Percentiles rank a stretch among this genome's conserved stretches.
These are phyloP conservation scores for Zasmidium cellare DNA, from an alignment of 2,329 filamentous ascomycete genomes.

Conservation along the genomic window DNA sequence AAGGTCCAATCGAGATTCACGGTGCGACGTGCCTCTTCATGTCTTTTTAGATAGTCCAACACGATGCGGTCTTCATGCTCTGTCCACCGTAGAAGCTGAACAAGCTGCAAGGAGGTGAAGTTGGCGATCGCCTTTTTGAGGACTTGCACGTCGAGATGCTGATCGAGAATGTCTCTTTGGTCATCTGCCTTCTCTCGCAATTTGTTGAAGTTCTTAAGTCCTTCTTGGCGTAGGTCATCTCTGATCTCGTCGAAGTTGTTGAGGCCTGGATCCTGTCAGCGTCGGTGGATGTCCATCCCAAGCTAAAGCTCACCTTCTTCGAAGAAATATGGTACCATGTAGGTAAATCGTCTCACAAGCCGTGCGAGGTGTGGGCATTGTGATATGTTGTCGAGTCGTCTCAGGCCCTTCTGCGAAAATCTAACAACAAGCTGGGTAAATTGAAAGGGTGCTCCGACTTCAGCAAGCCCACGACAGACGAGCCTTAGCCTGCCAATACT, in stretches of 20 bases:
- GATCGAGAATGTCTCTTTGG: conserved; percentile 52
- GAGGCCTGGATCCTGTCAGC: conserved; percentile 10
- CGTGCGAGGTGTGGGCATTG: conserved; percentile 51
- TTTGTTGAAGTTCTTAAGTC: conserved; percentile 30
- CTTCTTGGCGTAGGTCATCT: conserved; percentile 17
- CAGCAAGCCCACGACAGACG: conserved; percentile 48
- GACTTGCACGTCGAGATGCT: conserved; percentile 52
- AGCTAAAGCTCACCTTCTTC: conserved; percentile 44
- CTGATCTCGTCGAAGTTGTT: conserved; percentile 18
- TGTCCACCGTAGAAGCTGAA: conserved; percentile 64
- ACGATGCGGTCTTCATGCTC: conserved; percentile 59
- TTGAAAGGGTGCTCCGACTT: conserved; percentile 52
- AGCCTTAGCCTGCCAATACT: conserved; percentile 31
- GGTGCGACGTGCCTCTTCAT: conserved; percentile 45
- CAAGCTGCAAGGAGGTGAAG: conserved; percentile 62
- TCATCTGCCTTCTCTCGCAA: conserved; percentile 49
- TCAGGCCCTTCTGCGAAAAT: conserved; percentile 52
- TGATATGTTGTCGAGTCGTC: conserved; percentile 51
- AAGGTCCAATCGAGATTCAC: conserved; percentile 60
- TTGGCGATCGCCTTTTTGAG: conserved; percentile 57
- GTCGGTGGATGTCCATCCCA: background rate
- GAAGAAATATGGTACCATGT: conserved; percentile 61
- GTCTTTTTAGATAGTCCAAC: conserved; percentile 48
- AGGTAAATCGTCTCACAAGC: conserved; percentile 61
- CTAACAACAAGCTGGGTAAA: conserved; percentile 54